phyloP scores from a whole-genome alignment of 148 eudicot genomes.

The Diospyros kaki region DNA sequence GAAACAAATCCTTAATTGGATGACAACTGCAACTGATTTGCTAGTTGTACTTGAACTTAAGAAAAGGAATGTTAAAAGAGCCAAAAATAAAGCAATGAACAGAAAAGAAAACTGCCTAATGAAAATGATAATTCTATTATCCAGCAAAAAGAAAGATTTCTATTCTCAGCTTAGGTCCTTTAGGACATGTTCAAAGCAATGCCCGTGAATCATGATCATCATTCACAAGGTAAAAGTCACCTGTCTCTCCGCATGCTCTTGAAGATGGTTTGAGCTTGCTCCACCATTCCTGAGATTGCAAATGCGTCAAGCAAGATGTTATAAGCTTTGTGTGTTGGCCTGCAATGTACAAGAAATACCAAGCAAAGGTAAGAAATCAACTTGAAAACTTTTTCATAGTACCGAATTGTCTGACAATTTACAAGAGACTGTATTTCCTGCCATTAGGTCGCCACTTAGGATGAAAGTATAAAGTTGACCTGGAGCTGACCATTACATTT shows the following conservation, averaged over 20 bases:
- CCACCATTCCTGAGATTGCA: constrained; percentile 96
- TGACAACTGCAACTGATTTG: no score
- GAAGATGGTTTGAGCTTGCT: constrained; percentile 82
- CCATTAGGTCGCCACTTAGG: background rate
- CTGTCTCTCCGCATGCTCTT: constrained; percentile 98
- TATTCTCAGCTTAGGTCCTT: background rate
- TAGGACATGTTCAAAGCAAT: background rate
- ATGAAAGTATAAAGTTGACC: background rate
- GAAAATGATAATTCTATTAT: background rate
- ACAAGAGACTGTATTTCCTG: background rate
- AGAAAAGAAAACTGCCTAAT: background rate
- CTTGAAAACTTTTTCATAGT: background rate
- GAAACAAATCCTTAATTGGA: no score
- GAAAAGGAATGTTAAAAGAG: no score
- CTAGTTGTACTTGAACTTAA: no score
- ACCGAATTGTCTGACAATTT: no score
- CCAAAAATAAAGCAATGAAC: background rate
- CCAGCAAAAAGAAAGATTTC: background rate
- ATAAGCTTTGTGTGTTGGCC: constrained; percentile 91
- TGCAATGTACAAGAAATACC: constrained; percentile 23
- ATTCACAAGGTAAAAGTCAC: constrained; percentile 25
- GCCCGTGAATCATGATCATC: background rate
- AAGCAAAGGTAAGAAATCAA: constrained; percentile 3
- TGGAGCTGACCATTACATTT: background rate
- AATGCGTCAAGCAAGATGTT: constrained; percentile 96